Evolutionary conservation across 352 stramenopile genomes (phyloP).

Genomic region (Phytophthora podocarpi): DNA sequence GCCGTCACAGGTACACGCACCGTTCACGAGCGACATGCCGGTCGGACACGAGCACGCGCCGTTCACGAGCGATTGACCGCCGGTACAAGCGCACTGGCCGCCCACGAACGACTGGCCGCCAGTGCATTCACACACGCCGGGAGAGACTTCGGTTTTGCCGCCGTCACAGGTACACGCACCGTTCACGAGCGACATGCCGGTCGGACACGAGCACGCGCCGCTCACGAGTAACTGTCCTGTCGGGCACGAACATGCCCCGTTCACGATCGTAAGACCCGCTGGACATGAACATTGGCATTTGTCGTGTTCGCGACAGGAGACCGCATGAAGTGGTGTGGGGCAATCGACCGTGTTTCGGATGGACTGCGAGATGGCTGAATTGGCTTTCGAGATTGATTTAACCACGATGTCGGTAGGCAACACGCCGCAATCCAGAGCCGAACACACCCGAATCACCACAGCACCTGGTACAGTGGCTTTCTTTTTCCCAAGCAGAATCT

Average conservation of each 20-base stretch:
- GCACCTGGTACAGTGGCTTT: not conserved
- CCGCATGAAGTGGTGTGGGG: constrained; percentile 2
- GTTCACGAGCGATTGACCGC: not conserved
- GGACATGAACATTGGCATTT: not conserved
- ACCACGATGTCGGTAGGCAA: constrained; percentile 8
- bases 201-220: too few species aligned
- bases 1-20: too few species aligned
- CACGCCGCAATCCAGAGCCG: not conserved
- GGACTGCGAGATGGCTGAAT: not conserved
- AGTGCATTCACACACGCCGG: not conserved
- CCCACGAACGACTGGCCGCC: not conserved
- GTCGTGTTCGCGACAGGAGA: not conserved
- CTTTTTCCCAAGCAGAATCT: not conserved
- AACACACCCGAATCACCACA: not conserved
- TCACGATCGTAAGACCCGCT: not conserved
- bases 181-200: too few species aligned
- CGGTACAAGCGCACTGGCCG: not conserved
- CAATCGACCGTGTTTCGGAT: constrained; percentile 6
- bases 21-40: too few species aligned
- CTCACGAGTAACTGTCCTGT: too few species aligned
- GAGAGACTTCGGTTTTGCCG: not conserved
- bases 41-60: too few species aligned
- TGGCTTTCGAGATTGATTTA: not conserved
- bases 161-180: too few species aligned
- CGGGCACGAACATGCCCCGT: too few species aligned